These are phyloP conservation scores for Yarrowia deformans DNA, from an alignment of 805 yeast species.

Conservation along the genomic window DNA sequence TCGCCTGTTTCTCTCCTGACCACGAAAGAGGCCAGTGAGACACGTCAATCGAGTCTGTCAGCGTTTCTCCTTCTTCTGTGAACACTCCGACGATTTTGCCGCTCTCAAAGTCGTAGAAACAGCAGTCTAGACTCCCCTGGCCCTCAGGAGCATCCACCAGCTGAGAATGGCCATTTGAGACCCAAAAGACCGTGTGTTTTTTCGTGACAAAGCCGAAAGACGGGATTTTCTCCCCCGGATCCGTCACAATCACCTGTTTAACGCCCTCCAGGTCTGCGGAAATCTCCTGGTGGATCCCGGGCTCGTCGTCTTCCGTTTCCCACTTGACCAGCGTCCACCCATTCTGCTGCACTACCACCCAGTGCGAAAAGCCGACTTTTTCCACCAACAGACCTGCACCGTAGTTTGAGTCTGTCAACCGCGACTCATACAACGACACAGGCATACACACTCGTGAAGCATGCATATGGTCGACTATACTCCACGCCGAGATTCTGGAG, in stretches of 20 bases:
- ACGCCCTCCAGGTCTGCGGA: constrained; percentile 32
- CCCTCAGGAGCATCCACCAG: constrained; percentile 8
- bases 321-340: constrained; percentile 35
- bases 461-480: constrained; percentile 11
- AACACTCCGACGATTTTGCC: constrained; percentile 3
- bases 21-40: constrained; percentile 14
- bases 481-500: constrained; percentile 12
- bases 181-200: constrained; percentile 15
- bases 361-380: constrained; percentile 22
- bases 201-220: constrained; percentile 27
- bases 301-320: constrained; percentile 37
- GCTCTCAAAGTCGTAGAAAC: constrained; percentile 1
- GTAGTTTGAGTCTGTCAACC: constrained; percentile 7
- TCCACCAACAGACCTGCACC: constrained; percentile 24
- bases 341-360: constrained; percentile 36
- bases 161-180: constrained; percentile 26
- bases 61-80: background rate
- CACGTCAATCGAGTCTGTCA: background rate
- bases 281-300: constrained; percentile 34
- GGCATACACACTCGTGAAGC: constrained; percentile 7
- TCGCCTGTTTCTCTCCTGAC: background rate
- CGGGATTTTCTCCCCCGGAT: background rate
- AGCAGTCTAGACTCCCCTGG: background rate
- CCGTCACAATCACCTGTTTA: constrained; percentile 17
- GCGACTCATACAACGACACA: constrained; percentile 6